Conservation (phyloP, 139 green algal genomes). For the Coelastrella sp. region DNA sequence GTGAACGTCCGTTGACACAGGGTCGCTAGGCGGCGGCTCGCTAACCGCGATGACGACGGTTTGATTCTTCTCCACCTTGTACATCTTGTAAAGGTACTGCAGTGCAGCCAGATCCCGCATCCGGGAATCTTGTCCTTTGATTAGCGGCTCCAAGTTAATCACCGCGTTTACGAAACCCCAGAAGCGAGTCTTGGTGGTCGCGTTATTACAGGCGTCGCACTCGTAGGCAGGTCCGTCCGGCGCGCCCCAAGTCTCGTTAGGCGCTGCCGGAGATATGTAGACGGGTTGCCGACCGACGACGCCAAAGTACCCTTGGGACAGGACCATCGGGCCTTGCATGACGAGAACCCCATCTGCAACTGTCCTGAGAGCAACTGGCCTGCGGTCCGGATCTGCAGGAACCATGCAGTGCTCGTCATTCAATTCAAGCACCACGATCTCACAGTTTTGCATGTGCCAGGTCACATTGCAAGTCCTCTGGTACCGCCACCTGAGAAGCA, state of each 20-base stretch:
- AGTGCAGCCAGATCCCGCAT: background rate
- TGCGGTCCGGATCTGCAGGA: slow-evolving; percentile 15
- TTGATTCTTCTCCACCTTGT: background rate
- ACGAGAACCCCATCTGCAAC: background rate
- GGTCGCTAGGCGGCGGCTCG: background rate
- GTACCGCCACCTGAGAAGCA: too few species aligned
- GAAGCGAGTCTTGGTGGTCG: background rate
- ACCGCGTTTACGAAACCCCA: slow-evolving; percentile 43
- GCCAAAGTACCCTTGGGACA: slow-evolving; percentile 32
- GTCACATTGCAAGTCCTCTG: too few species aligned
- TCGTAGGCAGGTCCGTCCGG: background rate
- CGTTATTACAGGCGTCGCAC: background rate
- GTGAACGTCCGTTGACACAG: background rate
- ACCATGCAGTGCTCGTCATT: background rate
- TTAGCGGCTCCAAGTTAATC: slow-evolving; percentile 17
- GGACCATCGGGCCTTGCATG: slow-evolving; percentile 38
- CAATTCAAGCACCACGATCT: too few species aligned
- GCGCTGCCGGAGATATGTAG: background rate
- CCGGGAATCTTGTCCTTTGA: background rate
- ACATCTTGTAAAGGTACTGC: background rate
- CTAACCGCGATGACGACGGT: background rate
- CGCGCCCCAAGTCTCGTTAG: slow-evolving; percentile 25
- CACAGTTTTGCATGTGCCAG: too few species aligned
- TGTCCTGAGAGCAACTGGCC: slow-evolving; percentile 5
- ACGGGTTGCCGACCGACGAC: slow-evolving; percentile 31